A percentile compares a stretch with the other conserved stretches of the same genome.
Evolutionary conservation across 306 rosid species (phyloP).

Genomic region (Benincasa hispida): DNA sequence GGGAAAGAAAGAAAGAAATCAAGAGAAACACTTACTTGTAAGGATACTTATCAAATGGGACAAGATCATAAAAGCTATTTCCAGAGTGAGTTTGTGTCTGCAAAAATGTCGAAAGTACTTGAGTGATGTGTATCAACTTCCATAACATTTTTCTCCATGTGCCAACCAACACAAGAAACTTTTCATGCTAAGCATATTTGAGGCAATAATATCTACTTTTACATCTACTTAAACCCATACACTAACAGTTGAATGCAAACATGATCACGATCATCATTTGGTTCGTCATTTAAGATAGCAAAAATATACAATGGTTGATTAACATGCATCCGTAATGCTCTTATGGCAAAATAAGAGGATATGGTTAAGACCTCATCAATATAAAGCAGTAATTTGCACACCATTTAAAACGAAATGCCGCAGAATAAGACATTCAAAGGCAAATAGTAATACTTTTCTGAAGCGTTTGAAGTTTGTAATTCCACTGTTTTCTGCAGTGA

Average conservation of each 20-base stretch:
- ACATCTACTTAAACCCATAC: neutral
- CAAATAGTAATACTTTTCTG: constrained; percentile 44
- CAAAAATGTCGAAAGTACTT: constrained; percentile 15
- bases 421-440: constrained; percentile 8
- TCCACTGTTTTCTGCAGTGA: constrained; percentile 26
- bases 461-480: constrained; percentile 59
- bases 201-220: neutral
- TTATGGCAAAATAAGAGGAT: neutral
- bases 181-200: neutral
- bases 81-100: constrained; percentile 59
- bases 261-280: neutral
- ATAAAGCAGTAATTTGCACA: neutral
- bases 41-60: constrained; percentile 74
- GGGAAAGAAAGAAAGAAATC: neutral
- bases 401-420: neutral
- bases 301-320: neutral
- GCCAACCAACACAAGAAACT: neutral
- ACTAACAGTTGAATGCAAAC: neutral
- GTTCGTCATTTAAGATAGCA: neutral
- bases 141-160: neutral
- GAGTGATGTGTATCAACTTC: neutral
- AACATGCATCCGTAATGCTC: neutral
- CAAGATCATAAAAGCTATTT: constrained; percentile 60
- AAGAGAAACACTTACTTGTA: constrained; percentile 33
- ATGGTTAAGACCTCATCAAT: neutral